These are phyloP conservation scores for Panaeolus cyanescens DNA, from an alignment of 768 basidiomycete species.

Conservation along the genomic window DNA sequence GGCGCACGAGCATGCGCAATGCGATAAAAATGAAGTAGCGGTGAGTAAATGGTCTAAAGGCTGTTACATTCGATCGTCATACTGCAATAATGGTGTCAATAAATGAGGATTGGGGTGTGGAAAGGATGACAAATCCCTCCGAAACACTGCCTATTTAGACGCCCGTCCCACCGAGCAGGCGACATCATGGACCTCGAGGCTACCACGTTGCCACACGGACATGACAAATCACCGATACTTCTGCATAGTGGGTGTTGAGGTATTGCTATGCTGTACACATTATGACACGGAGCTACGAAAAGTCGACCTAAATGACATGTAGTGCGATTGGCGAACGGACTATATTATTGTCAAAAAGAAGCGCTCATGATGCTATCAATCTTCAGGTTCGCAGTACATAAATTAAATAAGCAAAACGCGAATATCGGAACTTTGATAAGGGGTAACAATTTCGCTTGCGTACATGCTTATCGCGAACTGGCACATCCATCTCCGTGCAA, in stretches of 20 bases:
- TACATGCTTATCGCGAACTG: too few species aligned
- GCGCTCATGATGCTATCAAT: neutral
- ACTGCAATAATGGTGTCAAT: neutral
- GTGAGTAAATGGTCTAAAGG: neutral
- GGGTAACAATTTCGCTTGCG: too few species aligned
- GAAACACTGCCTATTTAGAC: conserved; percentile 3
- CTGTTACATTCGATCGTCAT: neutral
- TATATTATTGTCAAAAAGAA: neutral
- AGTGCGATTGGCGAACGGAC: neutral
- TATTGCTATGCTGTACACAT: neutral
- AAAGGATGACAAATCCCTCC: neutral
- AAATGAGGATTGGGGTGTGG: neutral
- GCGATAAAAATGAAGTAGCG: neutral
- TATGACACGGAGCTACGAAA: neutral
- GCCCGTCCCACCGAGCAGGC: neutral
- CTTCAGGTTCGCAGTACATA: too few species aligned
- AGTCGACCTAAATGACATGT: neutral
- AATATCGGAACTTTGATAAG: too few species aligned
- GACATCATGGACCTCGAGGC: neutral
- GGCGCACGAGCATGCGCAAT: neutral
- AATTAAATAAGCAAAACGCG: too few species aligned
- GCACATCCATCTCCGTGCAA: too few species aligned
- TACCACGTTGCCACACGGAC: neutral
- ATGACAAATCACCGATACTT: neutral
- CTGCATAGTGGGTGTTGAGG: neutral